Percentiles rank a stretch among this genome's conserved stretches.
Evolutionary conservation across 768 basidiomycete genomes (phyloP).

Genomic region (Phlegmacium glaucopus): DNA sequence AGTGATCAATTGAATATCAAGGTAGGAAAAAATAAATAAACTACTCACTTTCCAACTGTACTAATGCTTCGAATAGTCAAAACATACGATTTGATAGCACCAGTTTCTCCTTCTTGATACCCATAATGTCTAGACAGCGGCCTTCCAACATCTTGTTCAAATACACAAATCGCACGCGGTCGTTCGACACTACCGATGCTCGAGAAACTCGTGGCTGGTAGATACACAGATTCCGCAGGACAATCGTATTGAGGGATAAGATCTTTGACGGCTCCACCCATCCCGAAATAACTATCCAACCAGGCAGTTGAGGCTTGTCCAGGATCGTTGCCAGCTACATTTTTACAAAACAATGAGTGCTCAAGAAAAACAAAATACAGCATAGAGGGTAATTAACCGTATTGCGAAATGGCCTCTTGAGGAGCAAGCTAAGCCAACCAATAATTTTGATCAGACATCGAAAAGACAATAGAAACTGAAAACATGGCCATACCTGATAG

Average conservation of each 20-base stretch:
- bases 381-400: constrained; percentile 30
- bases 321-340: constrained; percentile 57
- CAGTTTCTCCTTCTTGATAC: constrained; percentile 50
- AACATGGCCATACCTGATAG: constrained; percentile 41
- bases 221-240: constrained; percentile 54
- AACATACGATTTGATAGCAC: constrained; percentile 58
- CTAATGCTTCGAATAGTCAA: constrained; percentile 52
- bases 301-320: constrained; percentile 58
- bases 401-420: constrained; percentile 62
- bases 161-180: constrained; percentile 59
- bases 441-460: neutral
- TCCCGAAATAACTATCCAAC: constrained; percentile 63
- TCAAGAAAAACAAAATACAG: neutral
- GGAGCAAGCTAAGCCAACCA: constrained; percentile 42
- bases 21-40: too few relatives aligned
- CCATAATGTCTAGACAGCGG: constrained; percentile 60
- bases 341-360: neutral
- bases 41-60: constrained; percentile 62
- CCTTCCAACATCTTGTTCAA: constrained; percentile 56
- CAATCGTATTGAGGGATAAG: constrained; percentile 69
- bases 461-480: neutral
- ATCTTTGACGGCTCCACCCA: constrained; percentile 52
- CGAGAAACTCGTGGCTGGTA: constrained; percentile 57
- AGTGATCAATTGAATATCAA: too few relatives aligned
- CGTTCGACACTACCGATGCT: constrained; percentile 38